Conservation (phyloP, 345 rosid species). For the Toxicodendron radicans region DNA sequence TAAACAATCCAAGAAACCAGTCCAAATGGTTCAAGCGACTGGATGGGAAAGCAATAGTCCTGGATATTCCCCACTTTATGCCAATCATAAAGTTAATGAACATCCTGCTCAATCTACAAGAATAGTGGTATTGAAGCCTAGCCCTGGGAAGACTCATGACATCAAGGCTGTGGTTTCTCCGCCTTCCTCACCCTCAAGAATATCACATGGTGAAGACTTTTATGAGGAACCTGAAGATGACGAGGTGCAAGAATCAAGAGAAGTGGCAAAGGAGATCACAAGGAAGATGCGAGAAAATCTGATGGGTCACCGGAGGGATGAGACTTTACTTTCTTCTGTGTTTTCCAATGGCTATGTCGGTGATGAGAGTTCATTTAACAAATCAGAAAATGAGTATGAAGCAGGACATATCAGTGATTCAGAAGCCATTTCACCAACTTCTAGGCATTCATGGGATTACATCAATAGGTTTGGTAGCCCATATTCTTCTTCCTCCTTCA, state of each 20-base stretch:
- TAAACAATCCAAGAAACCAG: conserved; percentile 43
- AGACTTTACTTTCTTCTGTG: conserved; percentile 76
- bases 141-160: conserved; percentile 58
- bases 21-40: conserved; percentile 36
- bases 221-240: conserved; percentile 53
- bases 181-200: conserved; percentile 51
- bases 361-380: conserved; percentile 84
- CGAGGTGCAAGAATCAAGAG: conserved; percentile 55
- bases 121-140: conserved; percentile 91
- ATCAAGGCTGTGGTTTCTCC: conserved; percentile 45
- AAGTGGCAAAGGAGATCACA: conserved; percentile 61
- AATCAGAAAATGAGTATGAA: conserved; percentile 58
- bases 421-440: conserved; percentile 71
- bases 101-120: conserved; percentile 68
- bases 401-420: conserved; percentile 69
- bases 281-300: conserved; percentile 50
- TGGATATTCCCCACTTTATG: conserved; percentile 41
- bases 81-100: conserved; percentile 48
- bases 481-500: conserved; percentile 62
- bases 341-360: conserved; percentile 79
- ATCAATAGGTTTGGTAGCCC: conserved; percentile 68
- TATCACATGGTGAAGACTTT: conserved; percentile 36
- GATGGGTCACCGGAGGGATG: conserved; percentile 67
- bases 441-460: conserved; percentile 92
- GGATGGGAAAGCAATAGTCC: conserved; percentile 44